These are phyloP conservation scores for Botrytis fragariae DNA, from an alignment of 2,329 filamentous ascomycete species.

Conservation along the genomic window DNA sequence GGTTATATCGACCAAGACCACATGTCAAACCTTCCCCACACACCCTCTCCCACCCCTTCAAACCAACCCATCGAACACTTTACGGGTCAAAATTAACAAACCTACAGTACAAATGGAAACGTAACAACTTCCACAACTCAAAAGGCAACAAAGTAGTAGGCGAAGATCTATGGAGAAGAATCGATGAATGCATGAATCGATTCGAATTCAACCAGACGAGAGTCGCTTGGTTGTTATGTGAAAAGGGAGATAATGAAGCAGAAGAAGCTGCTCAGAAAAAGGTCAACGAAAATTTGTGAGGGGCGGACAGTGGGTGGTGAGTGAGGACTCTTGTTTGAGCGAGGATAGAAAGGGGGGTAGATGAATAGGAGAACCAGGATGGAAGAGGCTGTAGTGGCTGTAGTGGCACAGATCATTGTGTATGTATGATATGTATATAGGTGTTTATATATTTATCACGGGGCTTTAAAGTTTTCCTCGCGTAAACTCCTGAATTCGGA, in stretches of 20 bases:
- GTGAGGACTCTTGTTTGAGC: not conserved
- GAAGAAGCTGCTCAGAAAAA: not conserved
- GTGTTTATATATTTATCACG: not conserved
- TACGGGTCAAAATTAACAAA: not conserved
- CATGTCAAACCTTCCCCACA: too few relatives aligned
- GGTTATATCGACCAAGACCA: not conserved
- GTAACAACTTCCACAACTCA: conserved; percentile 15
- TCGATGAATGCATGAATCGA: conserved; percentile 12
- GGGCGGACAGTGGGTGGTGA: not conserved
- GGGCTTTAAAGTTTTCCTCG: not conserved
- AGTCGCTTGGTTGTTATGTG: conserved; percentile 17
- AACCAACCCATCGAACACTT: not conserved
- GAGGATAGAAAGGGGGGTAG: not conserved
- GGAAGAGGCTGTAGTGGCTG: not conserved
- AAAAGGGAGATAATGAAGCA: conserved; percentile 14
- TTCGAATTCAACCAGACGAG: conserved; percentile 11
- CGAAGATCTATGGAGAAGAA: conserved; percentile 4
- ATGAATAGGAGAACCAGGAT: not conserved
- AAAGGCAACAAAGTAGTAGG: conserved; percentile 14
- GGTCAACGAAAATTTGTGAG: not conserved
- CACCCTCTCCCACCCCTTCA: too few relatives aligned
- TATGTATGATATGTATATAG: not conserved
- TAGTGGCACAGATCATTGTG: not conserved
- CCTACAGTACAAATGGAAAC: conserved; percentile 19
- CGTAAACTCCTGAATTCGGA: not conserved